phyloP scores from a whole-genome alignment of 345 rosid species.

The Litchi chinensis region DNA sequence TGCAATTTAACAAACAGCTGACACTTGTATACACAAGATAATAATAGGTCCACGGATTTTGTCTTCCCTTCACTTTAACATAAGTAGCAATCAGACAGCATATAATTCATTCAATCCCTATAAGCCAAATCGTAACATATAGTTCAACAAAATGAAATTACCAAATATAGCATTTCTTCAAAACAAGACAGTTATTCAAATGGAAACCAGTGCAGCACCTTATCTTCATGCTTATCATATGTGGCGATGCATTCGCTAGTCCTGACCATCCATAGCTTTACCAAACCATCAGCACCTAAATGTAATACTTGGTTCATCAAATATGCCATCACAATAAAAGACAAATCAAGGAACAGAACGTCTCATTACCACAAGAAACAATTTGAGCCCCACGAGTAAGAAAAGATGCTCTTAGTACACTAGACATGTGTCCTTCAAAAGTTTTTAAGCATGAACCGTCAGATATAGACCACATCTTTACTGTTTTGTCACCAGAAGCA shows the following conservation, averaged over 20 bases:
- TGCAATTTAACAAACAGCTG: neutral
- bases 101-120: neutral
- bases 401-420: constrained; percentile 87
- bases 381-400: constrained; percentile 87
- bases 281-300: constrained; percentile 93
- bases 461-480: constrained; percentile 88
- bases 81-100: neutral
- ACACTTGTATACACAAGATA: neutral
- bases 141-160: neutral
- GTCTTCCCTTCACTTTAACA: neutral
- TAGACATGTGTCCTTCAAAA: constrained; percentile 93
- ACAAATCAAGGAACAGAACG: constrained; percentile 13
- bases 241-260: constrained; percentile 89
- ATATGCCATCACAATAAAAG: constrained; percentile 14
- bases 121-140: neutral
- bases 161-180: neutral
- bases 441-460: constrained; percentile 96
- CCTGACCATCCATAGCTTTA: constrained; percentile 88
- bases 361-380: constrained; percentile 81
- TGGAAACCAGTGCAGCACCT: constrained; percentile 47
- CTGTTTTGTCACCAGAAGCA: constrained; percentile 90
- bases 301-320: constrained; percentile 18
- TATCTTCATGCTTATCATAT: constrained; percentile 91
- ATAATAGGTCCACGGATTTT: neutral
- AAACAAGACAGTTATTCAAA: neutral